Evolutionary conservation across 1,284 basidiomycete species (phyloP), one percentile per base, ranked within the genome.

Genomic region (Malassezia cuniculi): DNA sequence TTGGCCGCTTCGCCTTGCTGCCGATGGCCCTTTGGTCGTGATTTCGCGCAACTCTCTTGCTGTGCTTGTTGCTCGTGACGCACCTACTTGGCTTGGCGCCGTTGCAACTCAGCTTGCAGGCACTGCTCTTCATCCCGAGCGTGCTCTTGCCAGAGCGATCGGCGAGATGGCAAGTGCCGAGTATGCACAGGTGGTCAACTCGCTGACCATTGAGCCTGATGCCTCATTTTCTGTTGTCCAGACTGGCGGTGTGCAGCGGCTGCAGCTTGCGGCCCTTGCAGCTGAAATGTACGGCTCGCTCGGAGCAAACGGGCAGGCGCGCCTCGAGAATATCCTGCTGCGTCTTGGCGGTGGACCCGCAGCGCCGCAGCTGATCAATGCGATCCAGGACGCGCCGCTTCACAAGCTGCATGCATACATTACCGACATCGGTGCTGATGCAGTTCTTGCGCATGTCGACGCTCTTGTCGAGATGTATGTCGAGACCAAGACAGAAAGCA

Each of bases 1-100:
- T 26, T 64, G 56, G 55, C 56, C 57, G 3, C 49, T 64, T 17
- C 39, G 39, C 1, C 36, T 58, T 15, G 35, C 48, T 12, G 36
- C 46, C 19, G n/a, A n/a, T n/a, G n/a, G n/a, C n/a, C n/a, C n/a
- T n/a, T n/a, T n/a, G n/a, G 36, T 19, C 19, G 15, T 34, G 18
- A 27, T 30, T 7, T 8, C 14, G 11, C 16, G 7, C 11, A 21
- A 9, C 8, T 9, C 9, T 7, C 38, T 41, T 2, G 57, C 56
- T 7, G 33, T 56, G 10, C 34, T 61, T 27, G 40, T 57, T 14
- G 38, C 47, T 29, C 41, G 55, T 11, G 36, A 26, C 32, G 27
- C 42, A 7, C 36, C 27, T 10, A 31, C 27, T 11, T 45, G 42
- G 42, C 36, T 45, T 16, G 22, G 18, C 12, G 32, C 27, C 15